Evolutionary conservation across 1,284 basidiomycete genomes (phyloP).

Genomic region (Ceratobasidium sp.): DNA sequence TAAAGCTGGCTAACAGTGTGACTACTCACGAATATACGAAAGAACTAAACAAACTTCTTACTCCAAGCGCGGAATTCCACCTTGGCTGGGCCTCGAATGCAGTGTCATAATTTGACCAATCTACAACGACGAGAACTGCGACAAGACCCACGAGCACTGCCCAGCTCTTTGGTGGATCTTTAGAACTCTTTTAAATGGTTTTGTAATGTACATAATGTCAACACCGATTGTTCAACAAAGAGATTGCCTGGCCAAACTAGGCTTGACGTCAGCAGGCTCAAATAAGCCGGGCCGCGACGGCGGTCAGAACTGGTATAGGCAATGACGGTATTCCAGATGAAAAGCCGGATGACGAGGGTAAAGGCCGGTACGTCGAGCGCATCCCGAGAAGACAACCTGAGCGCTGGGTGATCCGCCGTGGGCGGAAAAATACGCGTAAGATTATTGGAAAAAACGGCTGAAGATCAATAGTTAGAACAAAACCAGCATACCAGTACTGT

Average conservation of each 20-base stretch:
- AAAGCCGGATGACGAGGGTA: slow-evolving; percentile 9
- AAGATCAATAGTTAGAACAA: background rate
- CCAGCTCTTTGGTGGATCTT: slow-evolving; percentile 9
- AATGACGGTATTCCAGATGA: background rate
- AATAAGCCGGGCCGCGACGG: background rate
- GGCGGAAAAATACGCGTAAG: background rate
- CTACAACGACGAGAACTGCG: background rate
- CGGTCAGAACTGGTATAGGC: background rate
- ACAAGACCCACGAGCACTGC: background rate
- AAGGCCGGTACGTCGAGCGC: background rate
- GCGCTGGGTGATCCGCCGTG: no score
- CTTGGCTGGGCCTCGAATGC: background rate
- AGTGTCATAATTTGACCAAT: slow-evolving; percentile 5
- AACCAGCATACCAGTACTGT: background rate
- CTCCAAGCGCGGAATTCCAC: background rate
- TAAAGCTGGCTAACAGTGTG: background rate
- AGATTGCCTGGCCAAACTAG: slow-evolving; percentile 2
- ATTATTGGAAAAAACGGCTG: background rate
- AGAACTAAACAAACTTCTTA: background rate
- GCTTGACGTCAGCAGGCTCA: background rate
- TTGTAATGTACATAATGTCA: background rate
- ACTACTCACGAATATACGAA: background rate
- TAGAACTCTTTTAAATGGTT: background rate
- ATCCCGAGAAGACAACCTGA: background rate
- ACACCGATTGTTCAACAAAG: background rate